These are phyloP conservation scores for Capronia epimyces DNA, from an alignment of 2,329 filamentous ascomycete genomes.

Conservation along the genomic window DNA sequence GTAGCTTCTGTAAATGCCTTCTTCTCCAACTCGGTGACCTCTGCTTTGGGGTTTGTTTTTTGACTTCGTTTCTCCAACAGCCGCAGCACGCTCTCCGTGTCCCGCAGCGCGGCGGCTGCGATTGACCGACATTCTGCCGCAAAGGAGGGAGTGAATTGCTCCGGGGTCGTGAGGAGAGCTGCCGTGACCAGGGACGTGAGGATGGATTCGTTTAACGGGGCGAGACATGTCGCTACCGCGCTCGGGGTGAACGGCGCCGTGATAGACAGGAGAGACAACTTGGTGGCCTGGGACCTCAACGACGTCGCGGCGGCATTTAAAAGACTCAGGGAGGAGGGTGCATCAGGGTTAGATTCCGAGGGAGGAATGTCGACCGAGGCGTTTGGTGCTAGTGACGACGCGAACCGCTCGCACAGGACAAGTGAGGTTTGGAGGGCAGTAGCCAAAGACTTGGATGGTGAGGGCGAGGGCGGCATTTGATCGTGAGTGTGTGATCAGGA, in stretches of 20 bases:
- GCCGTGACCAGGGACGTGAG: constrained; percentile 69
- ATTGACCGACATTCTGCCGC: constrained; percentile 59
- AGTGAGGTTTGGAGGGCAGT: constrained; percentile 25
- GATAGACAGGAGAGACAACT: constrained; percentile 78
- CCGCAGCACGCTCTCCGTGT: constrained; percentile 56
- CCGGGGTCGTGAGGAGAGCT: constrained; percentile 58
- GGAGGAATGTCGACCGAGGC: constrained; percentile 11
- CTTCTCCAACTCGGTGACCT: constrained; percentile 36
- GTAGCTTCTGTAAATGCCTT: constrained; percentile 60
- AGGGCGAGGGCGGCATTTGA: background rate
- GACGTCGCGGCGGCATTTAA: constrained; percentile 67
- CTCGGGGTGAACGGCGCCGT: constrained; percentile 80
- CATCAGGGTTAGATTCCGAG: constrained; percentile 6
- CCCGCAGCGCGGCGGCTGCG: constrained; percentile 56
- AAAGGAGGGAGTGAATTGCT: constrained; percentile 59
- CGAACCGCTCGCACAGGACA: constrained; percentile 20
- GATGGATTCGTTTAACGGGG: constrained; percentile 66
- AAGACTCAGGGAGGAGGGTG: constrained; percentile 53
- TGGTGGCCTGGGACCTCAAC: constrained; percentile 77
- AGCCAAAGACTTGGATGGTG: background rate
- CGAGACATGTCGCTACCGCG: constrained; percentile 65
- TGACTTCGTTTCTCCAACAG: constrained; percentile 51
- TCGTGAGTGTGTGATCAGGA: too few relatives aligned
- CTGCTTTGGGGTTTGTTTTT: constrained; percentile 6
- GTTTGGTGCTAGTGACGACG: constrained; percentile 17